phyloP scores from a whole-genome alignment of 768 basidiomycete species.

The Amanita jacksonii region DNA sequence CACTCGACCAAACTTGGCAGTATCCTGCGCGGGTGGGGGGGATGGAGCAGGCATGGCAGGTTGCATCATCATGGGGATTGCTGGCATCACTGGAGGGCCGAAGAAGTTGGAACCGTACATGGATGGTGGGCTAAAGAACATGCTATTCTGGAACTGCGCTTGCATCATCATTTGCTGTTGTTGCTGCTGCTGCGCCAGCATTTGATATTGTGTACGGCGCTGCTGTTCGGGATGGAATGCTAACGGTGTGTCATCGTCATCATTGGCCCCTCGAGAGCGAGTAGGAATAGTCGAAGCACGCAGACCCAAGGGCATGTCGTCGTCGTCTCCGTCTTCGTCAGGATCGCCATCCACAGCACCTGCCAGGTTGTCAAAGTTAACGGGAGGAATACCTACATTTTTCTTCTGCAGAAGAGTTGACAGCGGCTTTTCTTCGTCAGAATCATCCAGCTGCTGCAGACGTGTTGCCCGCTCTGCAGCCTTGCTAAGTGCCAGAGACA shows the following conservation, averaged over 20 bases:
- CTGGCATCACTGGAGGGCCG: slow-evolving; percentile 42
- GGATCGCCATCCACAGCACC: not conserved
- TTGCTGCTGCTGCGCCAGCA: slow-evolving; percentile 37
- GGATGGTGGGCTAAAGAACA: slow-evolving; percentile 59
- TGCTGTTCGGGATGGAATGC: slow-evolving; percentile 75
- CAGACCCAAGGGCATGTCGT: slow-evolving; percentile 64
- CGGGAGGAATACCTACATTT: slow-evolving; percentile 29
- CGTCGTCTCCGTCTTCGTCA: slow-evolving; percentile 51
- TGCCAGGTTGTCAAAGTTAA: slow-evolving; percentile 29
- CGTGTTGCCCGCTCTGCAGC: slow-evolving; percentile 36
- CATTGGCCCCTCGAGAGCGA: slow-evolving; percentile 24
- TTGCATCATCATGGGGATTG: slow-evolving; percentile 27
- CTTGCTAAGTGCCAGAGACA: slow-evolving; percentile 53
- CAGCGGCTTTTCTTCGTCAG: slow-evolving; percentile 69
- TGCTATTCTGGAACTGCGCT: slow-evolving; percentile 63
- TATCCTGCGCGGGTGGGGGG: slow-evolving; percentile 56
- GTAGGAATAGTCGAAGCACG: slow-evolving; percentile 41
- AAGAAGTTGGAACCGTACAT: slow-evolving; percentile 70
- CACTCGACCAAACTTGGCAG: slow-evolving; percentile 58
- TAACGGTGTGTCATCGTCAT: slow-evolving; percentile 64
- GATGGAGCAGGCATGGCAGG: slow-evolving; percentile 44
- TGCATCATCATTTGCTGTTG: slow-evolving; percentile 59
- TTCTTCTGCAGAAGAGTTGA: slow-evolving; percentile 44
- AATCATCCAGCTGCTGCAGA: slow-evolving; percentile 25
- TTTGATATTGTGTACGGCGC: slow-evolving; percentile 57